Conservation (phyloP, 2,329 filamentous ascomycete species). For the Aspergillus tubingensis region DNA sequence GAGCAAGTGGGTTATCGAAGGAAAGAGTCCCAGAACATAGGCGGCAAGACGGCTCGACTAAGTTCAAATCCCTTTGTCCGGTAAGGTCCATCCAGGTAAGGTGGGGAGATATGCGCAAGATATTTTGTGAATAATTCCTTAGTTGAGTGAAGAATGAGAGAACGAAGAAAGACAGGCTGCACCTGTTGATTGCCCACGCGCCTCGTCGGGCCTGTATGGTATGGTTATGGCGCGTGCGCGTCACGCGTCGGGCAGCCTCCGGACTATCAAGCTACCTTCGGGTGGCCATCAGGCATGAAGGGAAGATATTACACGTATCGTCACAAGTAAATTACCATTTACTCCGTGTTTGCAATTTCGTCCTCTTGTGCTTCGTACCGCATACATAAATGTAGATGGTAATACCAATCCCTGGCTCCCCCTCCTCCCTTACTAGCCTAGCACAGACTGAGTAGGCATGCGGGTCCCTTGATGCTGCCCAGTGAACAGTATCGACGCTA, state of each 20-base stretch:
- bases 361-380: background rate
- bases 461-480: background rate
- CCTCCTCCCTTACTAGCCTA: constrained; percentile 15
- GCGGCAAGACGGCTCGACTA: constrained; percentile 21
- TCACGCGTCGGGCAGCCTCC: constrained; percentile 26
- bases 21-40: constrained; percentile 7
- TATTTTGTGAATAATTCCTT: constrained; percentile 23
- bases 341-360: background rate
- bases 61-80: constrained; percentile 19
- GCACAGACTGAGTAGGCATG: background rate
- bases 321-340: constrained; percentile 24
- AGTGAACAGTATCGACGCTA: background rate
- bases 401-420: constrained; percentile 1
- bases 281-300: too few relatives aligned
- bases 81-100: constrained; percentile 21
- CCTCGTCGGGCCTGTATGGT: constrained; percentile 24
- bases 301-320: constrained; percentile 10
- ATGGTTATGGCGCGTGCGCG: constrained; percentile 31
- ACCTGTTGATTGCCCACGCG: constrained; percentile 21
- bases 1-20: constrained; percentile 7
- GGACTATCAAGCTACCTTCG: background rate
- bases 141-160: constrained; percentile 21
- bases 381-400: background rate
- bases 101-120: constrained; percentile 20
- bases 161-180: constrained; percentile 17